These are phyloP conservation scores for Trichoderma afroharzianum DNA, from an alignment of 2,329 filamentous ascomycete genomes.

Conservation along the genomic window DNA sequence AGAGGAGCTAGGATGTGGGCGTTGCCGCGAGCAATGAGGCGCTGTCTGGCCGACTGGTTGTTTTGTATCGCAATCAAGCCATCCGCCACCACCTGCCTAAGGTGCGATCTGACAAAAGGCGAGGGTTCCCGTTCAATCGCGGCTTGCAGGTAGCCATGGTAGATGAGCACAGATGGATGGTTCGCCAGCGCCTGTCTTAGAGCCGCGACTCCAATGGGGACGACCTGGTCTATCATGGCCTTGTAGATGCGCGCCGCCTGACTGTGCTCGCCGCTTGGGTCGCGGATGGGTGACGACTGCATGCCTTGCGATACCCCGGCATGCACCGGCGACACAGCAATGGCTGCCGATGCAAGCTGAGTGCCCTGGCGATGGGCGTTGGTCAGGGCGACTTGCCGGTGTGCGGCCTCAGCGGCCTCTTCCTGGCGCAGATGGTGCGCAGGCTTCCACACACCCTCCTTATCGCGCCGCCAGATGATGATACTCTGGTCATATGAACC, in stretches of 20 bases:
- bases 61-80: constrained; percentile 46
- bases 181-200: constrained; percentile 44
- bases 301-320: not conserved
- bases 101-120: constrained; percentile 44
- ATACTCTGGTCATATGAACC: constrained; percentile 96
- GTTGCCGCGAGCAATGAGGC: constrained; percentile 9
- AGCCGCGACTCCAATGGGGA: constrained; percentile 47
- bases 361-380: constrained; percentile 12
- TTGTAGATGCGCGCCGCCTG: constrained; percentile 43
- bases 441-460: constrained; percentile 79
- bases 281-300: constrained; percentile 3
- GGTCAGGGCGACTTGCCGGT: constrained; percentile 23
- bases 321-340: not conserved
- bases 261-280: constrained; percentile 21
- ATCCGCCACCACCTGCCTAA: constrained; percentile 47
- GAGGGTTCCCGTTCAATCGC: constrained; percentile 51
- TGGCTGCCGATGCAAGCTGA: constrained; percentile 9
- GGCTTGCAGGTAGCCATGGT: constrained; percentile 46
- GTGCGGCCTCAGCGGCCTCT: constrained; percentile 57
- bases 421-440: constrained; percentile 73
- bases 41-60: constrained; percentile 35
- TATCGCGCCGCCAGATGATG: constrained; percentile 88
- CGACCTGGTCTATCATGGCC: constrained; percentile 50
- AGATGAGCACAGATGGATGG: constrained; percentile 48
- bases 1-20: not conserved